phyloP scores from a whole-genome alignment of 352 stramenopile species.

The Phytophthora sp. region DNA sequence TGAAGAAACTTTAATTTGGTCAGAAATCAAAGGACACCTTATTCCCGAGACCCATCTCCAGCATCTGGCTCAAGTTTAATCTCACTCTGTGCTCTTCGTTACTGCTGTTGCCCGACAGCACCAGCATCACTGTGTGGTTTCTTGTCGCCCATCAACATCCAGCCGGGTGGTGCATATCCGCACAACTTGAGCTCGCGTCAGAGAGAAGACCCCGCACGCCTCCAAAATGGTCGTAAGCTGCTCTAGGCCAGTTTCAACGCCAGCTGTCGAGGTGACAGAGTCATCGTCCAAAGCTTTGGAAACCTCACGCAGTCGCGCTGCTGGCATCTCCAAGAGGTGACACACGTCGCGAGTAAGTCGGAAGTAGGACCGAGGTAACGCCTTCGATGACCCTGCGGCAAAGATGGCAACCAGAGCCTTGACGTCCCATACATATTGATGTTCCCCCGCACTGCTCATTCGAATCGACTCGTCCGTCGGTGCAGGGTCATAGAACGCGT shows the following conservation, averaged over 20 bases:
- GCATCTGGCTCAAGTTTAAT: slow-evolving; percentile 8
- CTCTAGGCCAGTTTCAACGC: slow-evolving; percentile 36
- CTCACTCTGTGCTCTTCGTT: slow-evolving; percentile 3
- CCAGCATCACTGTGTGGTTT: background rate
- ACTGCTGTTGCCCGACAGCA: too few species aligned
- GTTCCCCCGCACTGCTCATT: slow-evolving; percentile 30
- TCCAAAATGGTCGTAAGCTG: slow-evolving; percentile 80
- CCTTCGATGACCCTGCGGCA: slow-evolving; percentile 32
- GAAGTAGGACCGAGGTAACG: slow-evolving; percentile 46
- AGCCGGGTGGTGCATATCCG: slow-evolving; percentile 38
- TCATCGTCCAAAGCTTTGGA: slow-evolving; percentile 48
- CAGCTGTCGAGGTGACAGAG: slow-evolving; percentile 1
- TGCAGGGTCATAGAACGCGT: slow-evolving; percentile 31
- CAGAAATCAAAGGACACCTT: too few species aligned
- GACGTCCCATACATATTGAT: slow-evolving; percentile 56
- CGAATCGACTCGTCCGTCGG: slow-evolving; percentile 5
- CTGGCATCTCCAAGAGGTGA: slow-evolving; percentile 50
- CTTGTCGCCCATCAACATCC: slow-evolving; percentile 22
- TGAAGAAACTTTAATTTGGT: too few species aligned
- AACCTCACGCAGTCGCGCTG: slow-evolving; percentile 49
- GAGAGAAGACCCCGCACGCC: slow-evolving; percentile 55
- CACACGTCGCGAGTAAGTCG: slow-evolving; percentile 54
- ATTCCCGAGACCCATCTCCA: too few species aligned
- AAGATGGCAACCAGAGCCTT: slow-evolving; percentile 46
- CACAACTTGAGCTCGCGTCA: slow-evolving; percentile 55